Base-by-base conservation (phyloP, 257 asterid genomes). In the Cordia subcordata region DNA sequence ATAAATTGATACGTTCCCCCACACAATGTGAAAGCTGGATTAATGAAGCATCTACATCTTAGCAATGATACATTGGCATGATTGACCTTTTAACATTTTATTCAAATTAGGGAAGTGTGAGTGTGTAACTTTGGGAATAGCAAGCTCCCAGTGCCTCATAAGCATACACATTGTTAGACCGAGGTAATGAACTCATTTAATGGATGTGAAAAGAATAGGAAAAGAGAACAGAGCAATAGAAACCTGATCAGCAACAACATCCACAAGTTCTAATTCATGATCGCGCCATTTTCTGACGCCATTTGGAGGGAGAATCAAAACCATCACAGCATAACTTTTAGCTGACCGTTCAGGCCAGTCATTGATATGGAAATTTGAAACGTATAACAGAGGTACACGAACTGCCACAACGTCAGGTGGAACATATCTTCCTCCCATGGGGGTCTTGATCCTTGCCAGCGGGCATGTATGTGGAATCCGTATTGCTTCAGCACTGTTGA, bases 221-320 rank as follows among this genome's bases (percentile, higher is more conserved):
- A 20, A 50, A 55, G 64, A 27, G 52, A 57, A 50, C 42, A 32
- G 18, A 57, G 54, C 15, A 9, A 58, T 55, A 63, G 45, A 39
- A 64, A 85, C 95, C 95, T 86, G 95, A 68, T 81, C 91, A 47
- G 84, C 92, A 19, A 86, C 93, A 63, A 86, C 93, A 71, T 86
- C 84, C 44, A 83, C 89, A 44, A 86, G 95, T 50, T 86, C 95
- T 49, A 86, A 66, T 79, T 86, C 95, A 61, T 86, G 93, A 20
- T 74, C 83, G 6, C 82, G 87, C 95, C 95, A 83, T 70, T 77
- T 78, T 62, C 89, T 81, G 10, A 84, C 53, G 42, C 95, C 82
- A 17, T 76, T 81, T 38, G 37, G 49, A 1, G 80, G 80, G 44
- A 86, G 85, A 60, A 83, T 70, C 57, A 83, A 81, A 70, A 86